phyloP scores from a whole-genome alignment of 2,329 filamentous ascomycete species.

The Penicillium janthinellum region DNA sequence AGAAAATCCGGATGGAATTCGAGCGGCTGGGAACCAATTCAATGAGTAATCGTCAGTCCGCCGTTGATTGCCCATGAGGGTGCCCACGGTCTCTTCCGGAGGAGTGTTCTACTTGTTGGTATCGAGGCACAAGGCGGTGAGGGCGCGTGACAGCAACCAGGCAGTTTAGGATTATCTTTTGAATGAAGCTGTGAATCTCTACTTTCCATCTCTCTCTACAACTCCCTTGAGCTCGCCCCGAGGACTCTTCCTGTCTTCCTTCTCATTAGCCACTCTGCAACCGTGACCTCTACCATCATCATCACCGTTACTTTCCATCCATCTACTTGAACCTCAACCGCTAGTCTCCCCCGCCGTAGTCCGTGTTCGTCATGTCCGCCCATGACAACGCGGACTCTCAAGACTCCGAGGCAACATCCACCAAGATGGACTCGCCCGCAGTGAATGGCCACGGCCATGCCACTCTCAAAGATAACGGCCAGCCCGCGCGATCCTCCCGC shows the following conservation, averaged over 20 bases:
- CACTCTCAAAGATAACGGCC: slow-evolving; percentile 23
- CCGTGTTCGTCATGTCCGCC: slow-evolving; percentile 46
- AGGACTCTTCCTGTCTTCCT: neutral
- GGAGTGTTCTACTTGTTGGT: neutral
- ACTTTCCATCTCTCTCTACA: neutral
- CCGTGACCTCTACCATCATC: neutral
- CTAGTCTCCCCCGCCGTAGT: slow-evolving; percentile 19
- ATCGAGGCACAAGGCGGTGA: slow-evolving; percentile 20
- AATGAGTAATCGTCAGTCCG: neutral
- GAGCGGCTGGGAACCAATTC: neutral
- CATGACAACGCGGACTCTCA: slow-evolving; percentile 45
- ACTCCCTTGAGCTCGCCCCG: neutral
- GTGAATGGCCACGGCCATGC: slow-evolving; percentile 28
- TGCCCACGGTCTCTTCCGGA: neutral
- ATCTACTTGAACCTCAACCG: slow-evolving; percentile 4
- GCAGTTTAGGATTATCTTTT: slow-evolving; percentile 13
- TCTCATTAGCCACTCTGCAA: slow-evolving; percentile 5
- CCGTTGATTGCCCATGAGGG: no score
- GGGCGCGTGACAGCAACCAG: slow-evolving; percentile 12
- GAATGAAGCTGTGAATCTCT: slow-evolving; percentile 8
- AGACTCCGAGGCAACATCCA: slow-evolving; percentile 41
- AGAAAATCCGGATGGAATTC: neutral
- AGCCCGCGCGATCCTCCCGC: slow-evolving; percentile 18
- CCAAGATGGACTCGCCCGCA: slow-evolving; percentile 28
- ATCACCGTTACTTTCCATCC: neutral